Evolutionary conservation across 495 filamentous ascomycete genomes (phyloP).

Genomic region (Cryomyces antarcticus): DNA sequence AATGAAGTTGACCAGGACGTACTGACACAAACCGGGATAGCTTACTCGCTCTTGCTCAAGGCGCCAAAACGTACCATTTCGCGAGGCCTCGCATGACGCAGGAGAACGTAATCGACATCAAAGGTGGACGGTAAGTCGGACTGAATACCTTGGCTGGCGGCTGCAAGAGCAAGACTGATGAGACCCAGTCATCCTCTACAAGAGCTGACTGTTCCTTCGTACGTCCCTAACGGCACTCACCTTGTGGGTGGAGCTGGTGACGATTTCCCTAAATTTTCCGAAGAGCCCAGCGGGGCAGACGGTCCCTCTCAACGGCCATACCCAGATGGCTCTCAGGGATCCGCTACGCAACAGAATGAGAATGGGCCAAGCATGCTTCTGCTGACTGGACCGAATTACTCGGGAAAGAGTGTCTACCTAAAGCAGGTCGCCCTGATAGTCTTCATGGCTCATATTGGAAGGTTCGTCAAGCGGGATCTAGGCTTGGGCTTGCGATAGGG

Average conservation of each 20-base stretch:
- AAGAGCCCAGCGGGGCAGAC: conserved; percentile 1
- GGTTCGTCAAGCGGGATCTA: conserved; percentile 13
- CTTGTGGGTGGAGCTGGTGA: conserved; percentile 41
- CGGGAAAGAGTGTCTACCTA: conserved; percentile 89
- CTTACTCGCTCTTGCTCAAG: conserved; percentile 59
- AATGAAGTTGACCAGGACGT: neutral
- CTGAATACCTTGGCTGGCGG: neutral
- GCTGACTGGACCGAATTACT: conserved; percentile 87
- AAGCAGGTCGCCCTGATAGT: conserved; percentile 91
- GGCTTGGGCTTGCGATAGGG: too few species aligned
- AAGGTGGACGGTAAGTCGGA: conserved; percentile 44
- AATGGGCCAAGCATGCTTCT: conserved; percentile 51
- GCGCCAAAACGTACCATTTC: conserved; percentile 57
- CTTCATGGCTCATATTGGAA: conserved; percentile 82
- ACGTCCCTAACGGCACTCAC: conserved; percentile 62
- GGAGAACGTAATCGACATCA: conserved; percentile 56
- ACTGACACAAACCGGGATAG: conserved; percentile 21
- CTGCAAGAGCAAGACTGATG: conserved; percentile 2
- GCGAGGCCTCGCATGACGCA: conserved; percentile 46
- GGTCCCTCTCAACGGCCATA: neutral
- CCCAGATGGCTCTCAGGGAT: neutral
- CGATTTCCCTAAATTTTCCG: neutral
- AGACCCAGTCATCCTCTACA: conserved; percentile 55
- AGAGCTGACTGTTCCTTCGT: conserved; percentile 70
- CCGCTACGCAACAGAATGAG: neutral